Conservation (phyloP, 192 early-diverging fungal genomes). For the Physocladia obscura region DNA sequence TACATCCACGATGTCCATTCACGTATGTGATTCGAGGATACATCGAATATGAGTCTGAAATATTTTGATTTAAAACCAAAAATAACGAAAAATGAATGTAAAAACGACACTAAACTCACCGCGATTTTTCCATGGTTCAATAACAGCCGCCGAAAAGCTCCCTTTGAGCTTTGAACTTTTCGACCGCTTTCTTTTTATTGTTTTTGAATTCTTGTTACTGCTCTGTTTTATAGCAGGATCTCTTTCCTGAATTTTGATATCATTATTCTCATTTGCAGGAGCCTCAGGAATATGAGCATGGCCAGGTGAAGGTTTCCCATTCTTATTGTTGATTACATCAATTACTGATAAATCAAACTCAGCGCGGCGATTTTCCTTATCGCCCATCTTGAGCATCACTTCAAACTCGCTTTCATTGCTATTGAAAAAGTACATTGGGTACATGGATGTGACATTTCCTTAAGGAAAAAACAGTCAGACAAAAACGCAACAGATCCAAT, state of each 20-base stretch:
- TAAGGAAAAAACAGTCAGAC: too few species aligned
- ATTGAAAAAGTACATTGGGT: neutral
- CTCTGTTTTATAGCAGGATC: neutral
- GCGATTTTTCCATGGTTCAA: conserved; percentile 14
- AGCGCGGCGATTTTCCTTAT: too few species aligned
- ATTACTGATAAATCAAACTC: neutral
- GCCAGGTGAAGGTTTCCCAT: too few species aligned
- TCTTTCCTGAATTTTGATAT: too few species aligned
- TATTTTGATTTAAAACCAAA: neutral
- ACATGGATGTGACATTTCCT: too few species aligned
- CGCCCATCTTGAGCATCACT: conserved; percentile 1
- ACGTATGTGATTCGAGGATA: conserved; percentile 21
- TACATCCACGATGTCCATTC: conserved; percentile 23
- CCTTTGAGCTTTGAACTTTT: conserved; percentile 1
- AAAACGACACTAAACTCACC: neutral
- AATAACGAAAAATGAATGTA: neutral
- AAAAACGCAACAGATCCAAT: too few species aligned
- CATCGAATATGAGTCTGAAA: conserved; percentile 1
- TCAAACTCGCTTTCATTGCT: neutral
- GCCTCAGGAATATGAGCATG: too few species aligned
- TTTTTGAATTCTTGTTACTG: neutral
- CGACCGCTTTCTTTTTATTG: neutral
- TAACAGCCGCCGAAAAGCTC: neutral
- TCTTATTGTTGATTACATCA: too few species aligned
- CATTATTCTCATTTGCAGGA: too few species aligned